Conservation (phyloP, 805 yeast species). For the Wickerhamomyces ciferrii region DNA sequence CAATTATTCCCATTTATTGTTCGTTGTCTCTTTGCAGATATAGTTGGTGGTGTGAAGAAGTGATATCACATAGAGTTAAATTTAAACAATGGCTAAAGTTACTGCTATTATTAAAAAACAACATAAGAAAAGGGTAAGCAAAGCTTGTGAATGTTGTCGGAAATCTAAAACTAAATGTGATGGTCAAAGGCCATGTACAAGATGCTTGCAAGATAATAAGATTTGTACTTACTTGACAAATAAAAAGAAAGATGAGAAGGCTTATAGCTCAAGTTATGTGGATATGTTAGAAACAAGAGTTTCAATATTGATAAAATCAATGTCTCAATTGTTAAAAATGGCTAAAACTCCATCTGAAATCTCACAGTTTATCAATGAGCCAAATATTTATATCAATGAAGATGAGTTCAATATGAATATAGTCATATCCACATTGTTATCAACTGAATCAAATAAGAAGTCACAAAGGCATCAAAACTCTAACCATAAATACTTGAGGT, state of each 20-base stretch:
- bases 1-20: too few relatives aligned
- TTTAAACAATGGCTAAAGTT: too few relatives aligned
- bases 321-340: conserved; percentile 22
- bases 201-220: conserved; percentile 49
- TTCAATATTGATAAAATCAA: conserved; percentile 37
- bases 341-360: conserved; percentile 9
- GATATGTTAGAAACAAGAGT: conserved; percentile 45
- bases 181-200: conserved; percentile 41
- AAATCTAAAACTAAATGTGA: conserved; percentile 40
- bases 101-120: too few relatives aligned
- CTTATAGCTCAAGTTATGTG: conserved; percentile 40
- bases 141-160: conserved; percentile 44
- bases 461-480: too few relatives aligned
- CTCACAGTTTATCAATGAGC: conserved; percentile 12
- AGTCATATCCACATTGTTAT: conserved; percentile 16
- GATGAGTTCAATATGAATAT: conserved; percentile 22
- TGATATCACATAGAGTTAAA: too few relatives aligned
- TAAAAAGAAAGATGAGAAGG: conserved; percentile 42
- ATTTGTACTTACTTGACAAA: conserved; percentile 48
- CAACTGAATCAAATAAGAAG: conserved; percentile 18
- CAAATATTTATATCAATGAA: conserved; percentile 10
- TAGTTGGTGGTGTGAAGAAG: too few relatives aligned
- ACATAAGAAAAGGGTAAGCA: conserved; percentile 26
- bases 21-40: too few relatives aligned
- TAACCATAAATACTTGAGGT: conserved; percentile 12